Percentiles rank a stretch among this genome's conserved stretches.
phyloP scores from a whole-genome alignment of 1,139 yeast genomes.

The Sugiyamaella xylanicola region DNA sequence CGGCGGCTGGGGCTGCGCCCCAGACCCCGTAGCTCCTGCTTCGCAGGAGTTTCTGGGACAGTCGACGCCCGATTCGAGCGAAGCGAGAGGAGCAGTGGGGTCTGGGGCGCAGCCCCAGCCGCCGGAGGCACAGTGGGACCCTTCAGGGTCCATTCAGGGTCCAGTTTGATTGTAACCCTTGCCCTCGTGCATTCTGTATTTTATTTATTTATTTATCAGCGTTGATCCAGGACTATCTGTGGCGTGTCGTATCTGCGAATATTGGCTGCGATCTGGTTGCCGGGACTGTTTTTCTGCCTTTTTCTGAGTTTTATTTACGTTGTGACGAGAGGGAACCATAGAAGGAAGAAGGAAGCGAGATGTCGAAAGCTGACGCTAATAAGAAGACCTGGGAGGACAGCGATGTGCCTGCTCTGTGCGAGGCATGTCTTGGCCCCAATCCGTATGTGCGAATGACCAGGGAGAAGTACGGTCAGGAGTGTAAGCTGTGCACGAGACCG shows the following conservation, averaged over 20 bases:
- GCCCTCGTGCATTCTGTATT: background rate
- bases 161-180: background rate
- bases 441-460: conserved; percentile 69
- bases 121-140: background rate
- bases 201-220: conserved; percentile 11
- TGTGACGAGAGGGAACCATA: no score
- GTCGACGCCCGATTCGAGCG: background rate
- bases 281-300: background rate
- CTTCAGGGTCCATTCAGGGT: background rate
- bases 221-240: no score
- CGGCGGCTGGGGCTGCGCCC: no score
- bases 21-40: no score
- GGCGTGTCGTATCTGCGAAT: no score
- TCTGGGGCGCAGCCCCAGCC: background rate
- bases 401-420: conserved; percentile 68
- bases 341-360: background rate
- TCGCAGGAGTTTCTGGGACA: no score
- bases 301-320: no score
- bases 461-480: conserved; percentile 71
- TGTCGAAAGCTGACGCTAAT: conserved; percentile 39
- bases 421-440: conserved; percentile 67
- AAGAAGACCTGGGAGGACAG: conserved; percentile 45
- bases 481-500: conserved; percentile 73
- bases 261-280: no score
- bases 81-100: background rate